Conservation (phyloP, 2,329 filamentous ascomycete species). For the Escovopsis weberi region DNA sequence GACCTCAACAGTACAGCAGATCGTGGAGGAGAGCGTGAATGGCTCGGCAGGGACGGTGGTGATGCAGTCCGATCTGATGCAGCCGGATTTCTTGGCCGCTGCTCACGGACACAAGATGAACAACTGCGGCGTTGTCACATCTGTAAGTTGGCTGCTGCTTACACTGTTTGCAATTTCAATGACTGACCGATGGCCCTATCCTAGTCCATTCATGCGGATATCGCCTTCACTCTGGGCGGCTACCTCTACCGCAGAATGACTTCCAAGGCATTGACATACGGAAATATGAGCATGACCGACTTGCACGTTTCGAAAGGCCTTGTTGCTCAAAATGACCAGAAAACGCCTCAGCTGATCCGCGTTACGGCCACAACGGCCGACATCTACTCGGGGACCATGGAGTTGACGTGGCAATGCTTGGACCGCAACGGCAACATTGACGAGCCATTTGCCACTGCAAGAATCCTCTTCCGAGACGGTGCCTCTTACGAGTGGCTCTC, state of each 20-base stretch:
- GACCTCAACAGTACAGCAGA: slow-evolving; percentile 22
- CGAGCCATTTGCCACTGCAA: slow-evolving; percentile 8
- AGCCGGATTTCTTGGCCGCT: not conserved
- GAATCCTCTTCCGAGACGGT: slow-evolving; percentile 25
- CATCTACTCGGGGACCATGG: slow-evolving; percentile 27
- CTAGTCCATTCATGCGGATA: not conserved
- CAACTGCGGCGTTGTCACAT: too few species aligned
- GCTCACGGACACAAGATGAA: not conserved
- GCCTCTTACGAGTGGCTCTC: slow-evolving; percentile 35
- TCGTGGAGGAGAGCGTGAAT: slow-evolving; percentile 20
- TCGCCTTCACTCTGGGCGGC: not conserved
- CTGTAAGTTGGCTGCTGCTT: too few species aligned
- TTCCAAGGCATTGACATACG: slow-evolving; percentile 35
- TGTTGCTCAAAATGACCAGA: slow-evolving; percentile 12
- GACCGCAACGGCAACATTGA: slow-evolving; percentile 2
- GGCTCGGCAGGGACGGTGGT: slow-evolving; percentile 13
- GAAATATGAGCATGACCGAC: slow-evolving; percentile 48
- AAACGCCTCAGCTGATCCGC: slow-evolving; percentile 17
- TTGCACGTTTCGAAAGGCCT: slow-evolving; percentile 50
- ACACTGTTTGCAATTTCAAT: too few species aligned
- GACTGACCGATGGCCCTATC: too few species aligned
- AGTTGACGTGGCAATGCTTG: slow-evolving; percentile 19
- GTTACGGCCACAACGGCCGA: slow-evolving; percentile 22
- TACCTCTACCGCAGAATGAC: slow-evolving; percentile 24
- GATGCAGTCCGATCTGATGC: not conserved